Base-by-base conservation (phyloP, 78 protist species). In the Dictyostelium purpureum region DNA sequence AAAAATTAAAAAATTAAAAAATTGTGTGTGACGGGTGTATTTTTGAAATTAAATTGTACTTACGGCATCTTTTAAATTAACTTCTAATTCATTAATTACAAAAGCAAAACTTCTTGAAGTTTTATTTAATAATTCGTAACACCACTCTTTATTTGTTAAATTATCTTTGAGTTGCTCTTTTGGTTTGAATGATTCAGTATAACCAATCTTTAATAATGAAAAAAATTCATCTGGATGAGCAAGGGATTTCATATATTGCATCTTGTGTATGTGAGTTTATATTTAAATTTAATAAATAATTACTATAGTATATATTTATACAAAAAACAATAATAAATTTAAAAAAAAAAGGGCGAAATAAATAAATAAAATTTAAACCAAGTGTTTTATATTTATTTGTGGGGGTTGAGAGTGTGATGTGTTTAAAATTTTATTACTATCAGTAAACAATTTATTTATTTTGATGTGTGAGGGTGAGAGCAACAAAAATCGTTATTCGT, bases 51-150 rank as follows among this genome's bases (percentile, higher is more conserved):
- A n/a, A 21, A 21, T 21, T 57, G 66, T 24, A 94, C 95, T 42
- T 94, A 93, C 96, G 31, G 96, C 89, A 42, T 93, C 94, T 14
- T 94, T 81, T 42, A 95, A 49, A 43, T 92, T 90, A 24, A 66
- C 78, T 40, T 88, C 90, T n/a, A 97, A 83, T 67, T 94, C 94
- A 77, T 66, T 70, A 71, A 97, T 96, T 26, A 97, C 98, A 45
- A 80, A 91, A 11, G 97, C 94, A 66, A 97, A 97, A 42, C 94
- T 77, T 45, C 98, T 82, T 21, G 90, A 65, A n/a, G 95, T 91
- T 63, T 81, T 78, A 40, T 89, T 77, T 52, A 89, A 79, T 5
- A 79, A 16, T 54, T 89, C 94, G 37, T 78, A 89, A 66, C 94
- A 89, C 90, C 88, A 89, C n/a, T 89, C 81, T 28, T 78, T 67